Evolutionary conservation across 1,139 yeast species (phyloP), one percentile per base, ranked within the genome.

Genomic region (Meyerozyma smithsonii): DNA sequence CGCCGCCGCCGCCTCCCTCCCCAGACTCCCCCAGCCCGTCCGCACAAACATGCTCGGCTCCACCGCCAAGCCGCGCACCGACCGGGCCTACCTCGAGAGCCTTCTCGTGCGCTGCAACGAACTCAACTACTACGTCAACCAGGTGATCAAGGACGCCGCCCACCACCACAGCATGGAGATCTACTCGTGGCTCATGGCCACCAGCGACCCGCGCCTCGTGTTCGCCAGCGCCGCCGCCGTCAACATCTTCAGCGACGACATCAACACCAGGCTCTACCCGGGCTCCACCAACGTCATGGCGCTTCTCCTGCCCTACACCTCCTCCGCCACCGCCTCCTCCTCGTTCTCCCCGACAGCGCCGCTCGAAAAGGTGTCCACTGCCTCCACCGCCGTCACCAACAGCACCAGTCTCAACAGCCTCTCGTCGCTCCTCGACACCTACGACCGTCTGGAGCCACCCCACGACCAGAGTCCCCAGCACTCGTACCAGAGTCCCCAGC

Each of bases 221-320:
- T 30, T 30, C 4, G 25, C 6, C 8, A 26, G 18, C 8, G 17
- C n/a, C 11, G 15, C 20, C 11, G 34, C 28, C 12, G 32, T 28
- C 23, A 28, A 37, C 25, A 33, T 24, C 8, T 32, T 32, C 25
- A 35, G 35, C 25, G 34, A 33, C 28, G 28, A 23, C 7, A 30
- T 39, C 16, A 34, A 32, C 33, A 18, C 36, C 8, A n/a, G 15
- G 18, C 32, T 39, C n/a, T 26, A 21, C 26, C 17, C 17, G 8
- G 17, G 28, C 16, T 36, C 42, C 6, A 21, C 28, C 28, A 36
- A 39, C 20, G 23, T 39, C n/a, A 33, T 25, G 24, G 37, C 21
- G 6, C 4, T 32, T 4, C 19, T 34, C 11, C 20, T 15, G 28
- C 28, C 28, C 8, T n/a, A 21, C 3, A 3, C 28, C 8, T 4